A percentile compares a stretch with the other conserved stretches of the same genome.
Conservation (phyloP, 2,329 filamentous ascomycete species). For the Ophiostoma pallidulum region DNA sequence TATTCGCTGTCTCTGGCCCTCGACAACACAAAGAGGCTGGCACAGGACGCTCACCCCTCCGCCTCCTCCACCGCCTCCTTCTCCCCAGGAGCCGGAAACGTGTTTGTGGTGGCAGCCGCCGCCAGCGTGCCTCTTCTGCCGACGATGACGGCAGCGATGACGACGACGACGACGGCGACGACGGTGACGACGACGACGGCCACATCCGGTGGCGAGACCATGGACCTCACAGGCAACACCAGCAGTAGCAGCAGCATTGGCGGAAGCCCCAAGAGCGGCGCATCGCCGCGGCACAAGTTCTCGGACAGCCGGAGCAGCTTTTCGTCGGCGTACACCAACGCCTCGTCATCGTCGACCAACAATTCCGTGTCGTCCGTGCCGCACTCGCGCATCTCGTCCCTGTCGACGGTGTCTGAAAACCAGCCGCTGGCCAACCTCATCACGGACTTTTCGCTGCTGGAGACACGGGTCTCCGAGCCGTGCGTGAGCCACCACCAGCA, state of each 20-base stretch:
- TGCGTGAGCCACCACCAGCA: not conserved
- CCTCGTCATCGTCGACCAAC: slow-evolving; percentile 33
- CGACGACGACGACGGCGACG: too few relatives aligned
- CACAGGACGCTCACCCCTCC: too few relatives aligned
- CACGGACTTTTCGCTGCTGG: slow-evolving; percentile 30
- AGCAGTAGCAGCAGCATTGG: not conserved
- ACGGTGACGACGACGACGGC: too few relatives aligned
- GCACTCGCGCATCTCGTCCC: slow-evolving; percentile 45
- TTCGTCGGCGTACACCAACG: slow-evolving; percentile 38
- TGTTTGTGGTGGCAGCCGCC: not conserved
- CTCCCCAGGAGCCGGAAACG: slow-evolving; percentile 8
- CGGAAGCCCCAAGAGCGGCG: slow-evolving; percentile 26
- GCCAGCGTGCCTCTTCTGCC: too few relatives aligned
- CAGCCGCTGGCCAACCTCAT: slow-evolving; percentile 26
- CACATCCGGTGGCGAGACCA: too few relatives aligned
- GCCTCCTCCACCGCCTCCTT: too few relatives aligned
- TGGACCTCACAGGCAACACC: not conserved
- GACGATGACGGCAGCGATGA: too few relatives aligned
- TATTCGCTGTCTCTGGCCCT: slow-evolving; percentile 36
- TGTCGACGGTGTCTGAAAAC: slow-evolving; percentile 39
- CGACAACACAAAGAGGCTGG: slow-evolving; percentile 30
- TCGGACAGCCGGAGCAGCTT: slow-evolving; percentile 45
- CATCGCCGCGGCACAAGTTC: slow-evolving; percentile 33
- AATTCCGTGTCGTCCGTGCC: slow-evolving; percentile 34
- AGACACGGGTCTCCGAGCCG: slow-evolving; percentile 25